These are phyloP conservation scores for Yarrowia sp. DNA, from an alignment of 805 yeast genomes.

Conservation along the genomic window DNA sequence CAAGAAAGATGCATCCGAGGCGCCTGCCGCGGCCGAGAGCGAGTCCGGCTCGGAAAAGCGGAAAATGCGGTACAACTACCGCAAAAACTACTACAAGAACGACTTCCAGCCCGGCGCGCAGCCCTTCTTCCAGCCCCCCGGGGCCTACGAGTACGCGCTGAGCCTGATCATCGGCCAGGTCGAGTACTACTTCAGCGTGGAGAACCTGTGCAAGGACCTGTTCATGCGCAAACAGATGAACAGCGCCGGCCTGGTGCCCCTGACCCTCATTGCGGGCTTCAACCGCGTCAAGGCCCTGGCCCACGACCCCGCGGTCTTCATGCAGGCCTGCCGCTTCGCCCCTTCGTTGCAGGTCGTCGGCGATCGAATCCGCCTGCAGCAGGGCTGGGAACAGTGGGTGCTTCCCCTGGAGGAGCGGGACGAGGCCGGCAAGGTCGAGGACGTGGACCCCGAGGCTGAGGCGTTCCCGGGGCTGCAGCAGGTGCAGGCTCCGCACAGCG, in stretches of 20 bases:
- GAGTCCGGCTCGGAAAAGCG: slow-evolving; percentile 9
- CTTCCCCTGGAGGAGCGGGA: slow-evolving; percentile 53
- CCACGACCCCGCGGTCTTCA: slow-evolving; percentile 53
- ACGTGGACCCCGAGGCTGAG: slow-evolving; percentile 31
- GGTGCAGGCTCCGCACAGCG: slow-evolving; percentile 26
- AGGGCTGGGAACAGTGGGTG: slow-evolving; percentile 66
- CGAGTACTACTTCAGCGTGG: slow-evolving; percentile 86
- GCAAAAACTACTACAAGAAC: slow-evolving; percentile 31
- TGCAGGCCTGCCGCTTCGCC: slow-evolving; percentile 55
- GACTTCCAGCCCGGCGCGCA: neutral
- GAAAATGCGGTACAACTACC: slow-evolving; percentile 29
- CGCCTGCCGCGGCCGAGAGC: neutral
- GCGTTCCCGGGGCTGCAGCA: slow-evolving; percentile 27
- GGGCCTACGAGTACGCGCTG: slow-evolving; percentile 33
- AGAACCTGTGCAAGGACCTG: slow-evolving; percentile 81
- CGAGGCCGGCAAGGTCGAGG: slow-evolving; percentile 48
- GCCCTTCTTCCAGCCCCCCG: slow-evolving; percentile 27
- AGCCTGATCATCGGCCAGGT: slow-evolving; percentile 55
- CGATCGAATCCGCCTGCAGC: slow-evolving; percentile 58
- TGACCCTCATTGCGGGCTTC: slow-evolving; percentile 62
- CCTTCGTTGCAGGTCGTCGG: slow-evolving; percentile 53
- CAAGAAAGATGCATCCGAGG: neutral
- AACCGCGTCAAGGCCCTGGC: slow-evolving; percentile 69
- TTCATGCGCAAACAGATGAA: slow-evolving; percentile 81
- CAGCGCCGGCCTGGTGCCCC: slow-evolving; percentile 66